These are phyloP conservation scores for Fraxinus latifolia DNA, from an alignment of 305 asterid genomes.

Conservation along the genomic window DNA sequence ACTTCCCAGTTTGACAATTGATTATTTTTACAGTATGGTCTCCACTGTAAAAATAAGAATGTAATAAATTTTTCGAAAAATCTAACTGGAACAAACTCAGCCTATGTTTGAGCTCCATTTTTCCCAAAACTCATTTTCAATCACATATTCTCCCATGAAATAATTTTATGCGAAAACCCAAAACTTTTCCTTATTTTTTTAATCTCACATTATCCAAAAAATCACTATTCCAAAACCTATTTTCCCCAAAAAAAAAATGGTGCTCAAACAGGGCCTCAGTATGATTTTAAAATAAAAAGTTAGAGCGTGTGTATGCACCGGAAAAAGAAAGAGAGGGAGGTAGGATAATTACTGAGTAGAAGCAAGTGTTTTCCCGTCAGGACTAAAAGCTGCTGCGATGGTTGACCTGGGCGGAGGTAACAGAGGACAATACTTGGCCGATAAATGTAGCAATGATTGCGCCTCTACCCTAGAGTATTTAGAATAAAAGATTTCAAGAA, in stretches of 20 bases:
- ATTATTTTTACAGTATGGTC: constrained; percentile 96
- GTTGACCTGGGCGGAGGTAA: constrained; percentile 95
- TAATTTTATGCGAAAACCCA: background rate
- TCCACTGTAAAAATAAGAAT: constrained; percentile 55
- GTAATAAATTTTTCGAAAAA: background rate
- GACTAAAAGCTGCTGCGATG: constrained; percentile 93
- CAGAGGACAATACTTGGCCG: constrained; percentile 81
- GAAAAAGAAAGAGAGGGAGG: background rate
- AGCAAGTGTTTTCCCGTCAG: constrained; percentile 93
- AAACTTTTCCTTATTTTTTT: background rate
- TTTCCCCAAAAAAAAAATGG: background rate
- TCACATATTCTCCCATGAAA: background rate
- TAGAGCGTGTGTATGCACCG: background rate
- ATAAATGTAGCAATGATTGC: constrained; percentile 70
- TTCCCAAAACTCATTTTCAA: background rate
- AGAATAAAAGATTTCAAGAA: background rate
- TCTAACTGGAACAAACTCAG: background rate
- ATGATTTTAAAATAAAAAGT: background rate
- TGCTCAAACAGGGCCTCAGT: background rate
- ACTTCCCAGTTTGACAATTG: constrained; percentile 81
- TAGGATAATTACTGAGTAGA: constrained; percentile 73
- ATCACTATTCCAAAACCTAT: background rate
- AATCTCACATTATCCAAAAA: background rate
- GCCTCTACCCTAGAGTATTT: constrained; percentile 77
- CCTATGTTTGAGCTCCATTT: background rate